Evolutionary conservation across 495 filamentous ascomycete genomes (phyloP).

Genomic region (Clohesyomyces aquaticus): DNA sequence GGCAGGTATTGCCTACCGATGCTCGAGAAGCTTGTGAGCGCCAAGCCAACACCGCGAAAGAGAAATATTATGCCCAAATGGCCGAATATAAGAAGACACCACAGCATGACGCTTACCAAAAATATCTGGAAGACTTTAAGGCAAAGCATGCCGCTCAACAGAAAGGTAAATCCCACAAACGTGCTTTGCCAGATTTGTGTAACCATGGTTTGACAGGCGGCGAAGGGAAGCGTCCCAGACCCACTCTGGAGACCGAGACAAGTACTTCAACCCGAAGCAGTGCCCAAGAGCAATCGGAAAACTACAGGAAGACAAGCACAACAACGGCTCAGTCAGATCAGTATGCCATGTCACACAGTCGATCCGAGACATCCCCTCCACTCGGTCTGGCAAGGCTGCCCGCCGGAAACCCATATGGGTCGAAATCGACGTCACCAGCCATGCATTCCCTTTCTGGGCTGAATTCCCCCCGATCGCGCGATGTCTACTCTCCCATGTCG

Average conservation of each 20-base stretch:
- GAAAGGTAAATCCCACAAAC: slow-evolving; percentile 35
- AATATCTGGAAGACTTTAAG: slow-evolving; percentile 76
- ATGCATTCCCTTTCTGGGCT: slow-evolving; percentile 24
- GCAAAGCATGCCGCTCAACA: slow-evolving; percentile 57
- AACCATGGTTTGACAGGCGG: neutral
- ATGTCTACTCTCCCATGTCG: slow-evolving; percentile 38
- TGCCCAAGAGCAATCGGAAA: slow-evolving; percentile 20
- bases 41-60: slow-evolving; percentile 69
- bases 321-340: slow-evolving; percentile 16
- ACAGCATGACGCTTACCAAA: slow-evolving; percentile 58
- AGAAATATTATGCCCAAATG: slow-evolving; percentile 68
- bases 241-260: slow-evolving; percentile 44
- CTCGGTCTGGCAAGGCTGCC: slow-evolving; percentile 15
- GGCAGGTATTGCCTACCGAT: slow-evolving; percentile 67
- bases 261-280: slow-evolving; percentile 37
- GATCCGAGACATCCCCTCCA: slow-evolving; percentile 24
- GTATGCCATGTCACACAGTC: slow-evolving; percentile 2
- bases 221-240: slow-evolving; percentile 48
- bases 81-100: slow-evolving; percentile 76
- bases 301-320: slow-evolving; percentile 18
- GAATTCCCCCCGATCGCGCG: slow-evolving; percentile 28
- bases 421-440: slow-evolving; percentile 33
- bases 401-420: slow-evolving; percentile 17
- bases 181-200: neutral
- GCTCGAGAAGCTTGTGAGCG: slow-evolving; percentile 72